Percentiles rank a stretch among this genome's conserved stretches.
Evolutionary conservation across 345 rosid genomes (phyloP).

Genomic region (Sisymbrium altissimum): DNA sequence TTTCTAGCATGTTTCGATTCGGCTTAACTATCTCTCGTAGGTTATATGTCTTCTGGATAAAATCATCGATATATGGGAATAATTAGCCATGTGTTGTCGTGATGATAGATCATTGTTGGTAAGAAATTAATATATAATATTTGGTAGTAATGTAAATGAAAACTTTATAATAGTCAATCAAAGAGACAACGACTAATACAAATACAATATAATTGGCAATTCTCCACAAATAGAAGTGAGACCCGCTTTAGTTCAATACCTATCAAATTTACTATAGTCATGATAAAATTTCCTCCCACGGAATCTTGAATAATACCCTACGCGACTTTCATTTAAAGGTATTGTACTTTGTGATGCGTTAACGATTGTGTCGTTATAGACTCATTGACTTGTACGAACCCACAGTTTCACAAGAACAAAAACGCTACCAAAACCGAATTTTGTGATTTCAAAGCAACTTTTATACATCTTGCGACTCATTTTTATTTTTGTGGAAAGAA

Average conservation of each 20-base stretch:
- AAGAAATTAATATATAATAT: background rate
- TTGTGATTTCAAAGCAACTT: background rate
- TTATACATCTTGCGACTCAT: background rate
- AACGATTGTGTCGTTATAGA: background rate
- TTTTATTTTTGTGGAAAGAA: background rate
- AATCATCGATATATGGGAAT: background rate
- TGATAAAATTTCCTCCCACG: background rate
- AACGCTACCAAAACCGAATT: background rate
- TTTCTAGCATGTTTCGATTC: background rate
- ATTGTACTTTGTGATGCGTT: background rate
- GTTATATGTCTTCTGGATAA: background rate
- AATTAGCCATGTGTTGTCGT: background rate
- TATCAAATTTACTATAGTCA: constrained; percentile 13
- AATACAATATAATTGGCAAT: background rate
- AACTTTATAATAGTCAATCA: background rate
- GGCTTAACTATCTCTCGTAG: background rate
- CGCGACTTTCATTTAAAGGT: background rate
- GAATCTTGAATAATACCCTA: background rate
- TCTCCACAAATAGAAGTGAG: background rate
- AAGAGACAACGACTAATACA: constrained; percentile 6
- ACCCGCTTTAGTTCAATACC: background rate
- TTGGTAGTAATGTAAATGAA: background rate
- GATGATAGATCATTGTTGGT: background rate
- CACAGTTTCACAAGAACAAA: background rate
- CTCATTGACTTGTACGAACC: background rate